Evolutionary conservation across 106 monocot genomes (phyloP), one percentile per base, ranked within the genome.

Genomic region (Iris macrosiphon): DNA sequence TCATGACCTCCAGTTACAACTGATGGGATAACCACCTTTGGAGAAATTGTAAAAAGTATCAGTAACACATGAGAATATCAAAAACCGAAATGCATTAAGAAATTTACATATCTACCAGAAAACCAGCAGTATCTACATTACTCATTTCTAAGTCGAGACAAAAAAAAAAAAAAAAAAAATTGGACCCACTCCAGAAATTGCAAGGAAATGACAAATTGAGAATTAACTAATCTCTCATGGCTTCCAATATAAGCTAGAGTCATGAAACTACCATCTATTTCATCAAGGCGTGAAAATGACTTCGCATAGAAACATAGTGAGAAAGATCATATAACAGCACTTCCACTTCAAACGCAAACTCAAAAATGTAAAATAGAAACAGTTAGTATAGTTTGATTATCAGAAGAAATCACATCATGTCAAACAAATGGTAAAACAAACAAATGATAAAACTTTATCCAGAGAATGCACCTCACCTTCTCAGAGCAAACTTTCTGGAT

Each of bases 1-100:
- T 73, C 77, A 61, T 75, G 39, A 55, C 37, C 59, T 55, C 64
- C 71, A 40, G 65, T 41, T 65, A 51, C 62, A 57, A 37, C 40
- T 58, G 78, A 61, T 25, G 52, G 59, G 49, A 66, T 77, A 17
- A 52, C 40, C 71, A 73, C 76, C 73, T 81, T 34, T 45, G 56
- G 57, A 67, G 14, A 55, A 24, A 43, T 35, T 26, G 21, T 47
- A 30, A 54, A 49, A 3, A 54, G n/a, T 55, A 51, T 43, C 13
- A 65, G 31, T 49, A 24, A 58, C 15, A 14, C 35, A 34, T 7
- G 14, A 16, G 14, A 35, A 46, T n/a, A n/a, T n/a, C n/a, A n/a
- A n/a, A n/a, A n/a, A n/a, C n/a, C n/a, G n/a, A n/a, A n/a, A n/a
- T n/a, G n/a, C n/a, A n/a, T n/a, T n/a, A n/a, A n/a, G n/a, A n/a